Evolutionary conservation across 345 rosid species (phyloP), one percentile per base, ranked within the genome.

Genomic region (Syzygium oleosum): DNA sequence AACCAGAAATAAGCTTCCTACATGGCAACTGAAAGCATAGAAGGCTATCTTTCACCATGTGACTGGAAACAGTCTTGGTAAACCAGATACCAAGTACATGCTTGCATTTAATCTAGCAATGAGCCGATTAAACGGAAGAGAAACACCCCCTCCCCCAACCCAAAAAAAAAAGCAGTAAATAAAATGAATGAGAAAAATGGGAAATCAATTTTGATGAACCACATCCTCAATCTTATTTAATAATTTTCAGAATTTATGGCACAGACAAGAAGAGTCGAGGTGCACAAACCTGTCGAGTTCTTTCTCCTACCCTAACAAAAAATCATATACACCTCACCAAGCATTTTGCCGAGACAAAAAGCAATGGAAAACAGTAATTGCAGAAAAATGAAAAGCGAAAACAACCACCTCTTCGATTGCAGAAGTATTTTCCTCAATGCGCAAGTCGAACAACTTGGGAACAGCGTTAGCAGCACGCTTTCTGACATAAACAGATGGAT

Each of bases 401-500:
- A 91, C 43, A 86, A 43, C 61, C 54, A 98, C 99, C 99, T 98
- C 99, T 91, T 95, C 94, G 58, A 96, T 92, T 9, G 95, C 88
- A 85, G 95, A 90, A 31, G 93, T 89, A 90, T 95, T 93, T 87
- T 98, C 99, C 92, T 94, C 97, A 12, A 89, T 93, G 49, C 91
- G 95, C 93, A 98, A 91, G 92, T 96, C 98, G 86, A 96, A 91
- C 92, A 98, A 90, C 94, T 96, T 98, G 38, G 98, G 96, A 89
- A 98, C 96, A 91, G 99, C 98, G 94, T 94, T 96, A 51, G 98
- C 99, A 84, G 99, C 99, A 91, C 97, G 96, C 91, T 92, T 98
- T 86, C 99, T 90, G 65, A 98, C 99, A 90, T 96, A 98, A 80
- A 96, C 97, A 22, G 98, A 96, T 22, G 98, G 98, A 92, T 98